Percentiles rank a stretch among this genome's conserved stretches.
Conservation (phyloP, 2,329 filamentous ascomycete genomes). For the Talaromyces sp. region DNA sequence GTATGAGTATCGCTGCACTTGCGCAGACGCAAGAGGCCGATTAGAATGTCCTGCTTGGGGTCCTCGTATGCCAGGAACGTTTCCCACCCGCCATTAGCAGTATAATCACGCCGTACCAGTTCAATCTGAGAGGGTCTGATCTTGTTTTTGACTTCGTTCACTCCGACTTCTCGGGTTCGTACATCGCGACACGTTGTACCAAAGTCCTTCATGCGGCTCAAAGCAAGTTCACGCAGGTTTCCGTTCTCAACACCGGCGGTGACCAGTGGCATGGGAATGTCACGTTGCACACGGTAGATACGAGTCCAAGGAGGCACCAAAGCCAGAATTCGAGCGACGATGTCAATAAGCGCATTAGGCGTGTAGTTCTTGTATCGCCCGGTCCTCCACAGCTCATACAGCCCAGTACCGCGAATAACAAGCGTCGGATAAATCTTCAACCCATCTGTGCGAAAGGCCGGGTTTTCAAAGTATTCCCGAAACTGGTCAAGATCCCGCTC, state of each 20-base stretch:
- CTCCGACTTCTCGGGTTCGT: conserved; percentile 89
- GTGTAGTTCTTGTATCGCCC: conserved; percentile 98
- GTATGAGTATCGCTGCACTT: conserved; percentile 92
- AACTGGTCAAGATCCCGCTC: conserved; percentile 97
- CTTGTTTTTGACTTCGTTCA: conserved; percentile 99
- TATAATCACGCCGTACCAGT: conserved; percentile 87
- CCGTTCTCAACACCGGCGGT: conserved; percentile 97
- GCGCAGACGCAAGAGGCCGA: conserved; percentile 78
- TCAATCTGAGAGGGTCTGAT: conserved; percentile 95
- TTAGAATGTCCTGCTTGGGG: conserved; percentile 95
- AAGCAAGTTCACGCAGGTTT: conserved; percentile 84
- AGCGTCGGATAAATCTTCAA: conserved; percentile 97
- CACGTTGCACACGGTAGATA: conserved; percentile 96
- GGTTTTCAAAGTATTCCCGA: conserved; percentile 95
- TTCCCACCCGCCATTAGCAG: conserved; percentile 95
- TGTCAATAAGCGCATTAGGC: conserved; percentile 89
- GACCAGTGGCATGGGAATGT: conserved; percentile 99
- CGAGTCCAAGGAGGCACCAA: conserved; percentile 95
- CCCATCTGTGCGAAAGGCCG: conserved; percentile 90
- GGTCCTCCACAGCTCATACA: conserved; percentile 97
- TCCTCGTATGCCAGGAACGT: conserved; percentile 98
- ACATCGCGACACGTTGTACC: conserved; percentile 96
- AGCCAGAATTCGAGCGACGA: conserved; percentile 92
- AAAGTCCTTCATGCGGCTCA: conserved; percentile 99
- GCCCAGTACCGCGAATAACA: conserved; percentile 89